Conservation (phyloP, 495 filamentous ascomycete species). For the Talaromyces liani region DNA sequence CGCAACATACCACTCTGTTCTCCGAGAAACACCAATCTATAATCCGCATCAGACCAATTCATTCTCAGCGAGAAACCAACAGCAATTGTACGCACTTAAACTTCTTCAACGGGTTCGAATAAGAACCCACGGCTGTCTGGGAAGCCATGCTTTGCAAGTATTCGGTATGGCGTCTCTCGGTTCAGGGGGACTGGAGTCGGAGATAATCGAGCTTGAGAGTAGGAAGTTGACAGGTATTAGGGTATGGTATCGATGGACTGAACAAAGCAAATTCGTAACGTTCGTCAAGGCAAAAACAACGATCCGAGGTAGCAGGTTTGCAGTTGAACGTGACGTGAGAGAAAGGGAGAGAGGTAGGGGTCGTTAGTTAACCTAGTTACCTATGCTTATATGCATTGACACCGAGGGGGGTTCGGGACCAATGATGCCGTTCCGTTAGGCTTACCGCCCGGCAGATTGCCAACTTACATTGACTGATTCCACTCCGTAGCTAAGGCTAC, state of each 20-base stretch:
- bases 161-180: conserved; percentile 15
- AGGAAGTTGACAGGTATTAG: neutral
- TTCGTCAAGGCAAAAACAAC: conserved; percentile 6
- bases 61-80: conserved; percentile 1
- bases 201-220: neutral
- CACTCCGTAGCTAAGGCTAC: neutral
- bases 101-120: conserved; percentile 99
- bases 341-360: neutral
- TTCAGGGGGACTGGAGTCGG: neutral
- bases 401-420: neutral
- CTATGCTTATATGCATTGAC: neutral
- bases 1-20: conserved; percentile 82
- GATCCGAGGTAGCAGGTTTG: neutral
- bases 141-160: conserved; percentile 41
- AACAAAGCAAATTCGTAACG: conserved; percentile 7
- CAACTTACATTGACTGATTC: neutral
- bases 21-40: conserved; percentile 88
- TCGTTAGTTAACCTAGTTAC: neutral
- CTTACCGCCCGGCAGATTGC: conserved; percentile 9
- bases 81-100: conserved; percentile 67
- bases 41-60: conserved; percentile 9
- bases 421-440: neutral
- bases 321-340: neutral
- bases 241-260: neutral
- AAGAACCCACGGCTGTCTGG: conserved; percentile 64